phyloP scores from a whole-genome alignment of 495 filamentous ascomycete genomes.

The Penicillium psychrofluorescens region DNA sequence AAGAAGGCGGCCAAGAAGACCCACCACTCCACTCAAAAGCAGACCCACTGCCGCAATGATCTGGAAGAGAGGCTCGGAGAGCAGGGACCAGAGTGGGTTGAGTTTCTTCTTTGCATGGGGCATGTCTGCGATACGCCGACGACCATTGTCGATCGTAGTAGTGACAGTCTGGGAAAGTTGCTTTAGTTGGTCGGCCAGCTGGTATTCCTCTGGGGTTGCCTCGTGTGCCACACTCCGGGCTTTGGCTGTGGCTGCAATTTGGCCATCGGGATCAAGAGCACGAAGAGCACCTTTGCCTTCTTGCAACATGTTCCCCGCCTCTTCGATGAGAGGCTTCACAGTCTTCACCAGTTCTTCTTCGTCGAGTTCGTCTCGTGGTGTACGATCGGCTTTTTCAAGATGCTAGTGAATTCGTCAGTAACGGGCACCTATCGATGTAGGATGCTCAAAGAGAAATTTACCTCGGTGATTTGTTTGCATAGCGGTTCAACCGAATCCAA shows the following conservation, averaged over 20 bases:
- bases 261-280: conserved; percentile 82
- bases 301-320: conserved; percentile 70
- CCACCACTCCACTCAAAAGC: conserved; percentile 73
- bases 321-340: conserved; percentile 81
- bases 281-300: conserved; percentile 92
- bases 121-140: conserved; percentile 82
- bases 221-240: conserved; percentile 70
- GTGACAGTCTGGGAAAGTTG: conserved; percentile 56
- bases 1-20: conserved; percentile 71
- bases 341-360: conserved; percentile 81
- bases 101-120: conserved; percentile 91
- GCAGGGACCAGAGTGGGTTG: conserved; percentile 76
- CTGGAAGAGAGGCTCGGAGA: conserved; percentile 85
- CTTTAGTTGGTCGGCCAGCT: conserved; percentile 76
- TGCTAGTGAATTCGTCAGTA: conserved; percentile 39
- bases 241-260: conserved; percentile 79
- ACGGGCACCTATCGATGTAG: not conserved
- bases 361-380: conserved; percentile 83
- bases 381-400: conserved; percentile 73
- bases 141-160: conserved; percentile 78
- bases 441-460: conserved; percentile 21
- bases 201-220: conserved; percentile 79
- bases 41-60: conserved; percentile 88
- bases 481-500: conserved; percentile 79
- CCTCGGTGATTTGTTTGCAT: conserved; percentile 80